Conservation (phyloP, 208 protist genomes). For the Leishmania amazonensis region DNA sequence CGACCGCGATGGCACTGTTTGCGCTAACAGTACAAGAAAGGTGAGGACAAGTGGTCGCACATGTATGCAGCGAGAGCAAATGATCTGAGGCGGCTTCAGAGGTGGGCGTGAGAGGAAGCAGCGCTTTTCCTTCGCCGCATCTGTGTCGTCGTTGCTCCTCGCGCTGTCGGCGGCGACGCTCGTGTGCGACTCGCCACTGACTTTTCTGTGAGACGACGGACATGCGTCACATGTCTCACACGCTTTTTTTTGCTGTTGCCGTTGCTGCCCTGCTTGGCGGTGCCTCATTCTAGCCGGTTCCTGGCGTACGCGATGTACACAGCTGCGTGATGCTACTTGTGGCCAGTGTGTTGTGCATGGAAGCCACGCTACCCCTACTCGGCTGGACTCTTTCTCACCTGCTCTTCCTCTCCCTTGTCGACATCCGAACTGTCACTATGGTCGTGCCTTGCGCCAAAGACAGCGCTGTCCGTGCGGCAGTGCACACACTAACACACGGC, state of each 20-base stretch:
- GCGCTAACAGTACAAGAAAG: background rate
- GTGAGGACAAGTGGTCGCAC: background rate
- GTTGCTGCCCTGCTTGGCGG: background rate
- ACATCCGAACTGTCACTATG: no score
- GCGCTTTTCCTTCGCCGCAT: background rate
- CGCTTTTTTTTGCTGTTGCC: background rate
- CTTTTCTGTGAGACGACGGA: background rate
- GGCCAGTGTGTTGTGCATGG: background rate
- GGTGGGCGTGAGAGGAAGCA: background rate
- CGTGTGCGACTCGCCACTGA: background rate
- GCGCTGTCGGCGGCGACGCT: background rate
- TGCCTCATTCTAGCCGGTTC: background rate
- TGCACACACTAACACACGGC: background rate
- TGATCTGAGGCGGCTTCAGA: background rate
- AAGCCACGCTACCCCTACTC: background rate
- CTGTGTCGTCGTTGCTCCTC: background rate
- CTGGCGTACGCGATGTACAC: background rate
- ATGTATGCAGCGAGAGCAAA: background rate
- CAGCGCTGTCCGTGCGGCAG: background rate
- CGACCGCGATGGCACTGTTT: background rate
- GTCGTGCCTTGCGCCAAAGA: background rate
- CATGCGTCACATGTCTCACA: background rate
- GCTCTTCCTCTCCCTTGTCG: background rate
- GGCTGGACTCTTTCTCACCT: background rate
- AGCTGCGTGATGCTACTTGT: background rate